Percentiles rank a stretch among this genome's conserved stretches.
phyloP scores from a whole-genome alignment of 1,139 yeast genomes.

The Scheffersomyces segobiensis region DNA sequence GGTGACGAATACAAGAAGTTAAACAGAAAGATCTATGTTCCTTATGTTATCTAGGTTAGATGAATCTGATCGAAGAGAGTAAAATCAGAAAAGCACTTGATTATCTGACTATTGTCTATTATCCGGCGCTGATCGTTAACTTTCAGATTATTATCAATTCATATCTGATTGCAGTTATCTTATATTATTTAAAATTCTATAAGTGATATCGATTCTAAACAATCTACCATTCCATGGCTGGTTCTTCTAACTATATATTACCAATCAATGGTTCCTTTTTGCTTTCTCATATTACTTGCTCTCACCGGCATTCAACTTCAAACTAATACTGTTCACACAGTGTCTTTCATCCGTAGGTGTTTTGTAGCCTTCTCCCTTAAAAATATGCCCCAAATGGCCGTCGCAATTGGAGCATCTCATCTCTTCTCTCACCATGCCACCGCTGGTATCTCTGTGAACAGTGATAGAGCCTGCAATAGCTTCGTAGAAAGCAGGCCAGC shows the following conservation, averaged over 20 bases:
- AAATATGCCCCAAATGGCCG: conserved; percentile 93
- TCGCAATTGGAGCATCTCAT: conserved; percentile 88
- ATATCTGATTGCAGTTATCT: not conserved
- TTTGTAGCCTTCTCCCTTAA: conserved; percentile 89
- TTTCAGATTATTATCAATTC: too few species aligned
- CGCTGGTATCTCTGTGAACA: conserved; percentile 56
- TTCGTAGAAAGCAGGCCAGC: conserved; percentile 96
- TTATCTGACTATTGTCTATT: too few species aligned
- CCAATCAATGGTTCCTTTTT: not conserved
- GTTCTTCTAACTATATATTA: not conserved
- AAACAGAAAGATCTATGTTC: conserved; percentile 65
- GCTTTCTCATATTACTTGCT: not conserved
- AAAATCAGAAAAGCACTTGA: too few species aligned
- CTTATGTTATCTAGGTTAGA: conserved; percentile 35
- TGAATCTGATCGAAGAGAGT: too few species aligned
- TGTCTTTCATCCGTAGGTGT: conserved; percentile 93
- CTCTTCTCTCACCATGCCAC: conserved; percentile 83
- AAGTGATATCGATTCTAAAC: not conserved
- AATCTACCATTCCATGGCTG: not conserved
- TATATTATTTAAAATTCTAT: too few species aligned
- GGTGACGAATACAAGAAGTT: conserved; percentile 74
- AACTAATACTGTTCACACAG: conserved; percentile 85
- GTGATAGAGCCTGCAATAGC: conserved; percentile 81
- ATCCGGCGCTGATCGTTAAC: too few species aligned
- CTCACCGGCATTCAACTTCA: conserved; percentile 50